Conservation (phyloP, 805 yeast genomes). For the Hanseniaspora vineae region DNA sequence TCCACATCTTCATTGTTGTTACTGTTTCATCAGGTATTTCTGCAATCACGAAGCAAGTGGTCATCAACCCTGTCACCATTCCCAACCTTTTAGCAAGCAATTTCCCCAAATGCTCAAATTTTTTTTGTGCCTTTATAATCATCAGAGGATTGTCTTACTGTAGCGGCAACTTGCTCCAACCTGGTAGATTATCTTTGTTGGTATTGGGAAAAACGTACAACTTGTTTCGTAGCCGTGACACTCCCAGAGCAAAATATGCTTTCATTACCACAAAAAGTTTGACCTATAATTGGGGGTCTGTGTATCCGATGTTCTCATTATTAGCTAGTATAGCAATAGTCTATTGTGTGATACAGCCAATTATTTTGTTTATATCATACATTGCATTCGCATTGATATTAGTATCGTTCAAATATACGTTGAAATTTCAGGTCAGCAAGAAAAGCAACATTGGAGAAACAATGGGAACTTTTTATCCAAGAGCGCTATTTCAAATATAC, state of each 20-base stretch:
- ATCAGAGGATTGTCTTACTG: conserved; percentile 65
- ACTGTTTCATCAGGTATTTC: conserved; percentile 73
- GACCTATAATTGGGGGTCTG: conserved; percentile 60
- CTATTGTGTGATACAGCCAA: conserved; percentile 68
- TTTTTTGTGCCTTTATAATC: conserved; percentile 66
- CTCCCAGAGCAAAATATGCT: conserved; percentile 47
- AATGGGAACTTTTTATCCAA: conserved; percentile 57
- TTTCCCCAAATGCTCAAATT: conserved; percentile 75
- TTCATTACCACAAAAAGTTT: conserved; percentile 31
- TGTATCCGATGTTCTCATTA: conserved; percentile 65
- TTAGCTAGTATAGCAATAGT: conserved; percentile 68
- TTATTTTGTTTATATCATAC: conserved; percentile 49
- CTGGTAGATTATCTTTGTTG: conserved; percentile 35
- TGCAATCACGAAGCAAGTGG: conserved; percentile 43
- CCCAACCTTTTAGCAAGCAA: conserved; percentile 64
- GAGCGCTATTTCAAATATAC: conserved; percentile 63
- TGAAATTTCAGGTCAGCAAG: conserved; percentile 42
- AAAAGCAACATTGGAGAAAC: conserved; percentile 45
- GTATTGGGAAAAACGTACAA: conserved; percentile 21
- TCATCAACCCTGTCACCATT: conserved; percentile 59
- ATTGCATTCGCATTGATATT: conserved; percentile 45
- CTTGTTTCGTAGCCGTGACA: conserved; percentile 10
- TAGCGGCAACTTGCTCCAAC: conserved; percentile 57
- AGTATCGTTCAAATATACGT: conserved; percentile 58
- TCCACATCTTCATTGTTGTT: conserved; percentile 75